These are phyloP conservation scores for Nigrograna mackinnonii DNA, from an alignment of 2,329 filamentous ascomycete species.

Conservation along the genomic window DNA sequence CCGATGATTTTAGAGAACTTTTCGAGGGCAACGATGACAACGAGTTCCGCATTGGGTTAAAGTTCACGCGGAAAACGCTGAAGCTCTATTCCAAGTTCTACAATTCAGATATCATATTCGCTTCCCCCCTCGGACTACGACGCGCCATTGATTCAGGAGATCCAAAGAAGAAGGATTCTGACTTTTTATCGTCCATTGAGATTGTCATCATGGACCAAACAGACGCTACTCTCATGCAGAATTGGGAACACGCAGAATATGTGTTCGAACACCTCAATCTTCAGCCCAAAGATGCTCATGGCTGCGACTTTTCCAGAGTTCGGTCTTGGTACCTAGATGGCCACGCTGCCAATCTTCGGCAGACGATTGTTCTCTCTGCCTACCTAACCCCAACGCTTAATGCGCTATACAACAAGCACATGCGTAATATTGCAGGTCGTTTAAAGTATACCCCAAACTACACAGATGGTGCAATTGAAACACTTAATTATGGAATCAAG, in stretches of 20 bases:
- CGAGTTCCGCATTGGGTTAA: slow-evolving; percentile 94
- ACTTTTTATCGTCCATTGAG: slow-evolving; percentile 94
- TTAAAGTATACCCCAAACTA: slow-evolving; percentile 71
- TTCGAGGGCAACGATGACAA: slow-evolving; percentile 97
- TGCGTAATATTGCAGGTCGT: slow-evolving; percentile 81
- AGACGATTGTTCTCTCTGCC: slow-evolving; percentile 79
- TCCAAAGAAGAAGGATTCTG: slow-evolving; percentile 70
- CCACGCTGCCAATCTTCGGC: slow-evolving; percentile 77
- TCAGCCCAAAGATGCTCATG: slow-evolving; percentile 86
- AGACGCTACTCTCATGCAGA: slow-evolving; percentile 94
- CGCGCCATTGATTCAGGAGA: slow-evolving; percentile 85
- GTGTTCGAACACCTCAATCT: slow-evolving; percentile 91
- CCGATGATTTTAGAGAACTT: slow-evolving; percentile 84
- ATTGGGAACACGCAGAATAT: slow-evolving; percentile 94
- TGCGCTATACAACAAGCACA: slow-evolving; percentile 73
- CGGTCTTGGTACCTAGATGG: slow-evolving; percentile 92
- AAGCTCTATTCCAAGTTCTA: slow-evolving; percentile 97
- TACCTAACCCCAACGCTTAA: slow-evolving; percentile 91
- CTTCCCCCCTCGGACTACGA: slow-evolving; percentile 84
- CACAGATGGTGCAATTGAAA: slow-evolving; percentile 70
- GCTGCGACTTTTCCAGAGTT: slow-evolving; percentile 90
- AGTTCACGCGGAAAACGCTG: slow-evolving; percentile 93
- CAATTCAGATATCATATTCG: slow-evolving; percentile 92
- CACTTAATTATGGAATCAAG: slow-evolving; percentile 68
- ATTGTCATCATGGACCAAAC: slow-evolving; percentile 88